Conservation (phyloP, 1,284 basidiomycete species). For the Cutaneotrichosporon mucoides region DNA sequence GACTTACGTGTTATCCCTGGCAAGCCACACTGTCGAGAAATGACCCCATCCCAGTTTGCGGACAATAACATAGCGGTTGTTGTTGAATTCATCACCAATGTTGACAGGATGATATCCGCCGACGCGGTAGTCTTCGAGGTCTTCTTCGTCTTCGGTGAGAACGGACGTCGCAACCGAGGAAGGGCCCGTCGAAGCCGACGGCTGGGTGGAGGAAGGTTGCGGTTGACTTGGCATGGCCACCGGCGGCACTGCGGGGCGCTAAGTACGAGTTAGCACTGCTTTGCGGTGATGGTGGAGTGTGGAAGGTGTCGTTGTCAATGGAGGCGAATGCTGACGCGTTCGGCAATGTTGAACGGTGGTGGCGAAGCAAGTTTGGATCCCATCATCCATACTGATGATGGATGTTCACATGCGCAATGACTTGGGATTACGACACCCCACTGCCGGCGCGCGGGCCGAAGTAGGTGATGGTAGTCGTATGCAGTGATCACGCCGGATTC, state of each 20-base stretch:
- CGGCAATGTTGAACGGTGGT: background rate
- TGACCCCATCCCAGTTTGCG: slow-evolving; percentile 97
- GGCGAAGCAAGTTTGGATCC: background rate
- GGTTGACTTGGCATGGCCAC: slow-evolving; percentile 16
- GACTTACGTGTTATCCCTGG: slow-evolving; percentile 75
- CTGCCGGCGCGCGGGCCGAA: too few species aligned
- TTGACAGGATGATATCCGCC: slow-evolving; percentile 95
- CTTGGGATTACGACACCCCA: too few species aligned
- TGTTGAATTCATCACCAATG: slow-evolving; percentile 87
- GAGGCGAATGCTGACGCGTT: background rate
- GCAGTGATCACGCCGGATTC: too few species aligned
- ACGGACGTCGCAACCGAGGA: slow-evolving; percentile 39
- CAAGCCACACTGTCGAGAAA: slow-evolving; percentile 92
- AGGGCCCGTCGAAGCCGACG: slow-evolving; percentile 24
- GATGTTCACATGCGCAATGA: slow-evolving; percentile 9
- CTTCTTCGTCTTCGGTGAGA: slow-evolving; percentile 50
- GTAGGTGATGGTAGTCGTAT: background rate
- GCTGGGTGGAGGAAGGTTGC: slow-evolving; percentile 9
- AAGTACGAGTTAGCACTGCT: background rate
- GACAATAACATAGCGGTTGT: slow-evolving; percentile 83
- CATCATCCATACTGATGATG: background rate
- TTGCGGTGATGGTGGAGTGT: background rate
- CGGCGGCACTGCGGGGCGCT: slow-evolving; percentile 4
- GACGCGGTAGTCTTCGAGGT: slow-evolving; percentile 68
- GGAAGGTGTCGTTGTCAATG: background rate